Percentiles rank a stretch among this genome's conserved stretches.
Evolutionary conservation across 805 yeast genomes (phyloP).

Genomic region (Candida tammaniensis): DNA sequence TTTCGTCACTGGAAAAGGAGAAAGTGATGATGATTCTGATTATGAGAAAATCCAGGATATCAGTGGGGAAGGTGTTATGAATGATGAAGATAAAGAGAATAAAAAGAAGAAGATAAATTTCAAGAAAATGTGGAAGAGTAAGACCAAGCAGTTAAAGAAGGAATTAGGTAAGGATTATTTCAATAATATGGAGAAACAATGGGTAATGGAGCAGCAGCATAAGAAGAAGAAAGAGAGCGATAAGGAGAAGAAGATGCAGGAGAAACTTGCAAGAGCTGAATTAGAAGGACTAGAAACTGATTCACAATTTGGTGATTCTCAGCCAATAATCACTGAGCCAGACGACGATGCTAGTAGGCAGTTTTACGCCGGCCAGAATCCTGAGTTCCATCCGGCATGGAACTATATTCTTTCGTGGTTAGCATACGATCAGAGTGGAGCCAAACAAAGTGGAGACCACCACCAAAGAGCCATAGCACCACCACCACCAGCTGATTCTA

Average conservation of each 20-base stretch:
- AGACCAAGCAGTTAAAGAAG: slow-evolving; percentile 21
- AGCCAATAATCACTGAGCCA: slow-evolving; percentile 8
- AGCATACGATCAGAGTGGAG: slow-evolving; percentile 32
- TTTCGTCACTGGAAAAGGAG: slow-evolving; percentile 17
- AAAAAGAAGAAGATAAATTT: slow-evolving; percentile 14
- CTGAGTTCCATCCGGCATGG: slow-evolving; percentile 37
- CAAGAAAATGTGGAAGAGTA: slow-evolving; percentile 16
- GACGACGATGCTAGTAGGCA: background rate
- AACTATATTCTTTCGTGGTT: slow-evolving; percentile 36
- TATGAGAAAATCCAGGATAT: slow-evolving; percentile 10
- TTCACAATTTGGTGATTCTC: background rate
- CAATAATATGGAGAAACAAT: slow-evolving; percentile 18
- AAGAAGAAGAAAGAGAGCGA: slow-evolving; percentile 9
- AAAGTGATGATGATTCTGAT: slow-evolving; percentile 17
- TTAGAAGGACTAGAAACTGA: background rate
- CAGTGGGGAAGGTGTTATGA: slow-evolving; percentile 6
- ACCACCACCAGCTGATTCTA: slow-evolving; percentile 1
- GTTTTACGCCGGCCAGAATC: slow-evolving; percentile 16
- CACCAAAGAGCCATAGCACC: background rate
- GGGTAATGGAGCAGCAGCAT: slow-evolving; percentile 14
- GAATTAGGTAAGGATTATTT: slow-evolving; percentile 23
- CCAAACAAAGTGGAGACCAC: slow-evolving; percentile 5
- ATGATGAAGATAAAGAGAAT: slow-evolving; percentile 11
- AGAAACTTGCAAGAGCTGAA: slow-evolving; percentile 2
- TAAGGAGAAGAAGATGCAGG: slow-evolving; percentile 2